Evolutionary conservation across 768 basidiomycete genomes (phyloP).

Genomic region (Pleurotus giganteus): DNA sequence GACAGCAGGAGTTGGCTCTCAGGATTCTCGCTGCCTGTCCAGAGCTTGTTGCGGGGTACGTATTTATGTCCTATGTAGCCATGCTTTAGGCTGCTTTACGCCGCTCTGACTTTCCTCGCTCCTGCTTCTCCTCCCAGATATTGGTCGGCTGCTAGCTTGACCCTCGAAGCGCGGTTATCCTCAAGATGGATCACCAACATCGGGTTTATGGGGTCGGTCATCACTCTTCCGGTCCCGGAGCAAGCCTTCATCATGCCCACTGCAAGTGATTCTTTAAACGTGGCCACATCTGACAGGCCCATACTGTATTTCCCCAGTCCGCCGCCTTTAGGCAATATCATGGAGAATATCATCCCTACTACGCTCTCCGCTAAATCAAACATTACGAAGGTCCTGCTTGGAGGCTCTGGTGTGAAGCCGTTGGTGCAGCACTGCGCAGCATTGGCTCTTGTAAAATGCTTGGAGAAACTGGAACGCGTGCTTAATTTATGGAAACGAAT

Average conservation of each 20-base stretch:
- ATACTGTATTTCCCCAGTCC: constrained; percentile 66
- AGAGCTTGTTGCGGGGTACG: constrained; percentile 78
- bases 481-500: constrained; percentile 45
- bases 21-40: constrained; percentile 83
- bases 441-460: constrained; percentile 69
- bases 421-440: constrained; percentile 89
- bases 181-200: constrained; percentile 92
- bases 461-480: constrained; percentile 68
- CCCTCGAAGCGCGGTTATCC: constrained; percentile 83
- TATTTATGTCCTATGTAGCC: constrained; percentile 9
- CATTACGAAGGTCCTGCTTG: constrained; percentile 81
- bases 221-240: constrained; percentile 73
- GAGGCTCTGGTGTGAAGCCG: constrained; percentile 39
- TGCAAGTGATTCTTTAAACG: neutral
- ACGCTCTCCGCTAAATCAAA: constrained; percentile 64
- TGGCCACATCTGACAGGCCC: constrained; percentile 13
- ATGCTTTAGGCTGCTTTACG: neutral
- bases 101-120: neutral
- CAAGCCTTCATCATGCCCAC: constrained; percentile 55
- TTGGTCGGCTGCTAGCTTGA: constrained; percentile 66
- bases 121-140: constrained; percentile 45
- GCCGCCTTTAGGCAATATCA: constrained; percentile 65
- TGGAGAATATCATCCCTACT: constrained; percentile 78
- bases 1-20: constrained; percentile 81
- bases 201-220: constrained; percentile 73